Conservation (phyloP, 2,329 filamentous ascomycete genomes). For the Hypoxylon sp. region DNA sequence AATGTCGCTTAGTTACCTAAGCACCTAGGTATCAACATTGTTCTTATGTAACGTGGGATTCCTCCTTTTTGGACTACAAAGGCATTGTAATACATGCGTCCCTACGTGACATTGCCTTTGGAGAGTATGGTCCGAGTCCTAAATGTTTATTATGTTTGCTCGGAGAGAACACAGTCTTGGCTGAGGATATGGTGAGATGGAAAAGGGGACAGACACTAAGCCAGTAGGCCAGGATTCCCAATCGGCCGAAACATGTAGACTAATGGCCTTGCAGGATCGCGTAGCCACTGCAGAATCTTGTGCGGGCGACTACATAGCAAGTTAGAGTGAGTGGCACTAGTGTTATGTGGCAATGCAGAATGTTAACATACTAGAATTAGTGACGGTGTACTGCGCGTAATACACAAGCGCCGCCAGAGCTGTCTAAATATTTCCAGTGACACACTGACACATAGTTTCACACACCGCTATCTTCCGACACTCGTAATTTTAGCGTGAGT, state of each 20-base stretch:
- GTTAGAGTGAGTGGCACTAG: background rate
- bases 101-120: background rate
- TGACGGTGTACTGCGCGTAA: background rate
- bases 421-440: background rate
- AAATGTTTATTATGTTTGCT: background rate
- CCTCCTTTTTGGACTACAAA: background rate
- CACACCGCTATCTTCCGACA: conserved; percentile 22
- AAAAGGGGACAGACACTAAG: background rate
- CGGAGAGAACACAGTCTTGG: background rate
- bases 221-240: background rate
- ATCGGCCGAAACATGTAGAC: conserved; percentile 2
- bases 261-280: background rate
- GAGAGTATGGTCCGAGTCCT: background rate
- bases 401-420: background rate
- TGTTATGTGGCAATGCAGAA: background rate
- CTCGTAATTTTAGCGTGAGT: background rate
- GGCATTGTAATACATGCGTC: background rate
- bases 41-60: background rate
- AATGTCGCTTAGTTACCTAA: background rate
- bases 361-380: background rate
- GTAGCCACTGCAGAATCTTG: background rate
- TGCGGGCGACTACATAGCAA: background rate
- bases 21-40: background rate
- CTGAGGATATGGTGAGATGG: background rate
- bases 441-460: conserved; percentile 1